Evolutionary conservation across 1,284 basidiomycete species (phyloP).

Genomic region (Cryptococcus sp.): DNA sequence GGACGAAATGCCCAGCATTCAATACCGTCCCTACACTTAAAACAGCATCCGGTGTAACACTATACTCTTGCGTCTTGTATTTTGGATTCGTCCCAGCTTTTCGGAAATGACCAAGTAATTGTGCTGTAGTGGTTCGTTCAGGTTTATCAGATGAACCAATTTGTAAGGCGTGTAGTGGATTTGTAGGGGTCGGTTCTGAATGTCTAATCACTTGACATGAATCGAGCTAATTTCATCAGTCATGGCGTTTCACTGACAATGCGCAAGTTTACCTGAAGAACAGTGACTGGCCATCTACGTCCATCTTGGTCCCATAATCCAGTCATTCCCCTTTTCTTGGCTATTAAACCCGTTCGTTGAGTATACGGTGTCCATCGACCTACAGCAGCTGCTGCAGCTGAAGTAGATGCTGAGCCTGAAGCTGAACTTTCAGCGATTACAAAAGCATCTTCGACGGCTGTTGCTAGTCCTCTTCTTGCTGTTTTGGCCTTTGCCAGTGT

Average conservation of each 20-base stretch:
- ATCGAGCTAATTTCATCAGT: slow-evolving; percentile 48
- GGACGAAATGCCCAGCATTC: slow-evolving; percentile 92
- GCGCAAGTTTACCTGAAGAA: slow-evolving; percentile 72
- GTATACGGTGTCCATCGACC: slow-evolving; percentile 75
- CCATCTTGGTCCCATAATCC: slow-evolving; percentile 89
- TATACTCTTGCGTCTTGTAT: slow-evolving; percentile 82
- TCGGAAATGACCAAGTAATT: slow-evolving; percentile 81
- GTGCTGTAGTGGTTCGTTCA: slow-evolving; percentile 62
- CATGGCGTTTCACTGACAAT: neutral
- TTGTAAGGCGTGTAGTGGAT: slow-evolving; percentile 77
- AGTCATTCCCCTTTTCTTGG: slow-evolving; percentile 94
- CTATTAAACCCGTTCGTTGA: slow-evolving; percentile 88
- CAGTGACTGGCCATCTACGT: slow-evolving; percentile 80
- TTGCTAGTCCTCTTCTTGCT: slow-evolving; percentile 9
- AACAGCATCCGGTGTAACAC: slow-evolving; percentile 81
- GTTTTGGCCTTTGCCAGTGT: slow-evolving; percentile 4
- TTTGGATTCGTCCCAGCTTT: slow-evolving; percentile 82
- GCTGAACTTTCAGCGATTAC: slow-evolving; percentile 10
- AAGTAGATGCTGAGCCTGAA: slow-evolving; percentile 4
- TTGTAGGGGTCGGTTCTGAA: slow-evolving; percentile 30
- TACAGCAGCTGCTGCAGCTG: slow-evolving; percentile 2
- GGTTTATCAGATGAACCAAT: slow-evolving; percentile 71
- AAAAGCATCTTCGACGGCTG: slow-evolving; percentile 6
- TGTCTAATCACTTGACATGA: slow-evolving; percentile 49
- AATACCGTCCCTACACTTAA: slow-evolving; percentile 84